phyloP scores from a whole-genome alignment of 306 rosid species.

The peach (Prunus persica) region DNA sequence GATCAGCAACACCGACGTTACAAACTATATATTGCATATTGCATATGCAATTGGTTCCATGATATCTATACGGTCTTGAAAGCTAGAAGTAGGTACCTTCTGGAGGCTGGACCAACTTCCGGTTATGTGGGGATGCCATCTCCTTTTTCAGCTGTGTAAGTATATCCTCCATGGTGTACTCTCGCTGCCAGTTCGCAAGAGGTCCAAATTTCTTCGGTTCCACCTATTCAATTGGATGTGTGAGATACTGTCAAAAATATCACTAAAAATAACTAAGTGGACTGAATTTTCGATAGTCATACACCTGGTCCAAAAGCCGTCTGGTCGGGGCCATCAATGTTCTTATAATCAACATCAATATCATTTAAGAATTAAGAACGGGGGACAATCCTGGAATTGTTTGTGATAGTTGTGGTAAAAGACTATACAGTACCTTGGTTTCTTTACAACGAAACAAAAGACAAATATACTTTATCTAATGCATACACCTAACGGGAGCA shows the following conservation, averaged over 20 bases:
- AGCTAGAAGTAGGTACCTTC: slow-evolving; percentile 97
- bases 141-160: slow-evolving; percentile 99
- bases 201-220: slow-evolving; percentile 91
- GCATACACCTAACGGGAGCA: too few species aligned
- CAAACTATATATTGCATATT: slow-evolving; percentile 70
- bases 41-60: slow-evolving; percentile 54
- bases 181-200: slow-evolving; percentile 96
- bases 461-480: background rate
- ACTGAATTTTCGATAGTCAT: background rate
- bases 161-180: slow-evolving; percentile 97
- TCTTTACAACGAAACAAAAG: background rate
- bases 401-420: background rate
- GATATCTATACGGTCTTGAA: slow-evolving; percentile 37
- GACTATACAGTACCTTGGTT: background rate
- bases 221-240: slow-evolving; percentile 51
- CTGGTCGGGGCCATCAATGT: background rate
- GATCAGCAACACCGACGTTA: slow-evolving; percentile 68
- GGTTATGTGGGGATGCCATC: slow-evolving; percentile 91
- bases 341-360: background rate
- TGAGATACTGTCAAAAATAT: slow-evolving; percentile 2
- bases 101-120: slow-evolving; percentile 99
- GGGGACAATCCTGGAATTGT: background rate
- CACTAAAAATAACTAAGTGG: background rate
- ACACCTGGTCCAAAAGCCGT: background rate
- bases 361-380: background rate